Evolutionary conservation across 108 stramenopile genomes (phyloP).

Genomic region (Phaeodactylum tricornutum): DNA sequence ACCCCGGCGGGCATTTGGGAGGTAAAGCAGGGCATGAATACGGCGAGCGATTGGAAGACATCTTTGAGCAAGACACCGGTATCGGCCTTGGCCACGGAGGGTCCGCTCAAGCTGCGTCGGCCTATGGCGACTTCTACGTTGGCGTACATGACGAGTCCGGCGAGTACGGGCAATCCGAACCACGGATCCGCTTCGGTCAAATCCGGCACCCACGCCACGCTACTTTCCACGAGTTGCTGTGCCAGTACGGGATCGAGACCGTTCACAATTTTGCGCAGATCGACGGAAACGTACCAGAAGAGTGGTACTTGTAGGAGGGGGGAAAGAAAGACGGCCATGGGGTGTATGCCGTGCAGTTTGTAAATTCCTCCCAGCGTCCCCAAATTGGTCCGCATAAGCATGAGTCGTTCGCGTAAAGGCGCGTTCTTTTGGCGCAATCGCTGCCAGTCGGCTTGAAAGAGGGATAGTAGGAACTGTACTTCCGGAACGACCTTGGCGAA

Average conservation of each 20-base stretch:
- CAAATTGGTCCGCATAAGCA: conserved; percentile 36
- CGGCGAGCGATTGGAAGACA: conserved; percentile 64
- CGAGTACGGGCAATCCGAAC: conserved; percentile 70
- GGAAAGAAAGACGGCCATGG: conserved; percentile 59
- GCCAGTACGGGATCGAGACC: conserved; percentile 70
- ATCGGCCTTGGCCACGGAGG: conserved; percentile 48
- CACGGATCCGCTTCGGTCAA: conserved; percentile 85
- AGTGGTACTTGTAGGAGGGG: conserved; percentile 73
- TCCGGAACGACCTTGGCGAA: conserved; percentile 78
- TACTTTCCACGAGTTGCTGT: conserved; percentile 42
- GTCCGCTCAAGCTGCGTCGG: conserved; percentile 46
- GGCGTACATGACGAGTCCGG: conserved; percentile 56
- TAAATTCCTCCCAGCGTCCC: conserved; percentile 44
- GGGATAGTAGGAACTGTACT: conserved; percentile 59
- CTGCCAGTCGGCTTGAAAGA: conserved; percentile 58
- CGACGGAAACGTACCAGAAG: conserved; percentile 69
- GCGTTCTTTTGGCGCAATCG: conserved; percentile 30
- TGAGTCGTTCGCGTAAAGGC: conserved; percentile 15
- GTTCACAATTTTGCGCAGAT: conserved; percentile 73
- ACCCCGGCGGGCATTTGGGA: conserved; percentile 65
- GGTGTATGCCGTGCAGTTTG: conserved; percentile 61
- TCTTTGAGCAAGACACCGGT: conserved; percentile 60
- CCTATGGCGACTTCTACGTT: conserved; percentile 80
- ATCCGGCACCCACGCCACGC: conserved; percentile 64
- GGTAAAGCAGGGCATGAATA: conserved; percentile 86